Evolutionary conservation across 441 rosid genomes (phyloP), one percentile per base, ranked within the genome.

Genomic region (Euphorbia schlechtendalii): DNA sequence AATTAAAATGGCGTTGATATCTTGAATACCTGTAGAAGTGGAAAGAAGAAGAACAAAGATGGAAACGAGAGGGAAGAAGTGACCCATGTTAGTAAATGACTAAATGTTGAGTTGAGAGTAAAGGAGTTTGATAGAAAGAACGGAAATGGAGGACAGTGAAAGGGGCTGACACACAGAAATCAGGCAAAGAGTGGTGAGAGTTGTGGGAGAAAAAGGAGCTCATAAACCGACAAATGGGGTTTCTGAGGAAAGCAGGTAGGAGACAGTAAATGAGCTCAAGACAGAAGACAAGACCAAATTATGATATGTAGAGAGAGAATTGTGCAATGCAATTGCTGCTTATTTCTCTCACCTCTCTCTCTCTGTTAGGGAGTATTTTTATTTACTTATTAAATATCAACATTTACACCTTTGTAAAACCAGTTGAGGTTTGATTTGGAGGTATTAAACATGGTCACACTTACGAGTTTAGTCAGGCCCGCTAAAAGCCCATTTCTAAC

Each of bases 1-100:
- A n/a, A n/a, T n/a, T n/a, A n/a, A n/a, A n/a, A n/a, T n/a, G n/a
- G n/a, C n/a, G n/a, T n/a, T n/a, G n/a, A n/a, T n/a, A 7, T 55
- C 49, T 53, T 74, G n/a, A n/a, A n/a, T n/a, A 85, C 96, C 93
- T 63, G 54, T 74, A 27, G 73, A 76, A 59, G 76, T 61, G 11
- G 74, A 15, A 41, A 79, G 78, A 49, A 87, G 79, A 67, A 77
- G 58, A 24, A 68, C 18, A 74, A 79, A 66, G 63, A 14, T 41
- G 32, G 81, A 46, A 57, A 74, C 14, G 66, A 62, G 59, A 34
- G 71, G 22, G 38, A 52, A 58, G 56, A 67, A 64, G 66, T 40
- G 73, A 63, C 63, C 82, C 93, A 85, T 83, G 59, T 41, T 15
- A 40, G 49, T 22, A 55, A 46, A 36, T 32, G 1, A 45, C 6